Conservation (phyloP, 2,329 filamentous ascomycete genomes). For the Hirsutella minnesotensis region DNA sequence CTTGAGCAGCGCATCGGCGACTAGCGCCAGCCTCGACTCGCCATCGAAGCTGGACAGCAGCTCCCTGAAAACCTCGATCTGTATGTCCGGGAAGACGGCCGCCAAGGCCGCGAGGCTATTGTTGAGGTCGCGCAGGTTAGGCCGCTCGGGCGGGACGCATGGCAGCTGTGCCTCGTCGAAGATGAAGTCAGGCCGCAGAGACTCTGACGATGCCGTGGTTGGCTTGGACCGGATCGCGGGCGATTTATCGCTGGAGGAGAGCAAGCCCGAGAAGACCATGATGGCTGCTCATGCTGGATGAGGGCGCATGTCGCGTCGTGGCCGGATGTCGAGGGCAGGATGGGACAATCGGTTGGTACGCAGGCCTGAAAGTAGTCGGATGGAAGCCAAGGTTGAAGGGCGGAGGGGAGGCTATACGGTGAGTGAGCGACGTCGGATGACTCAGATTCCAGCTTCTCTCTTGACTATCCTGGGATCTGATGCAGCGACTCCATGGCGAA, state of each 20-base stretch:
- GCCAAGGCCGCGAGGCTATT: conserved; percentile 54
- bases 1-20: conserved; percentile 67
- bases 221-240: conserved; percentile 19
- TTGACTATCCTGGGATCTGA: neutral
- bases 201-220: conserved; percentile 11
- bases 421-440: neutral
- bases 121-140: conserved; percentile 60
- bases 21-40: conserved; percentile 64
- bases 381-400: neutral
- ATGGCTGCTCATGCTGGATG: conserved; percentile 22
- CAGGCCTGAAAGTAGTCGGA: no score
- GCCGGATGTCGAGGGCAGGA: neutral
- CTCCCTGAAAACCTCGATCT: conserved; percentile 71
- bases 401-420: neutral
- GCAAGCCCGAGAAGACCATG: conserved; percentile 39
- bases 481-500: no score
- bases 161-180: conserved; percentile 42
- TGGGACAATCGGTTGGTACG: no score
- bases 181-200: conserved; percentile 33
- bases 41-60: conserved; percentile 65
- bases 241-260: conserved; percentile 28
- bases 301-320: neutral
- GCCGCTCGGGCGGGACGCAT: conserved; percentile 35
- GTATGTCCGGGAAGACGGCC: conserved; percentile 68
- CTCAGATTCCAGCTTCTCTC: neutral